Percentiles rank a stretch among this genome's conserved stretches.
phyloP scores from a whole-genome alignment of 352 stramenopile genomes.

The Pythium monospermum region DNA sequence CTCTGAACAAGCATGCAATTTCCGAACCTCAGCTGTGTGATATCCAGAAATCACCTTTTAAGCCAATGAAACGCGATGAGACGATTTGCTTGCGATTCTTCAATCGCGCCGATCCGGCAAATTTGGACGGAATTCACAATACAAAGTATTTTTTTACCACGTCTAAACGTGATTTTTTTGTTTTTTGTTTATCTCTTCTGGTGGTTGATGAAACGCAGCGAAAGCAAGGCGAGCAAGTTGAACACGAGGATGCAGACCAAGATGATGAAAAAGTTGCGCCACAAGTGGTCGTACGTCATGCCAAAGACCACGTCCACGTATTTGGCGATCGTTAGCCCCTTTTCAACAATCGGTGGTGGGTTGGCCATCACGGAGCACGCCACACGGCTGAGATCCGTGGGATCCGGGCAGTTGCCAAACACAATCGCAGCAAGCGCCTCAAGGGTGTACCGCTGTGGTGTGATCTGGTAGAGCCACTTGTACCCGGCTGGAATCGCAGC shows the following conservation, averaged over 20 bases:
- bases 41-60: too few relatives aligned
- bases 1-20: too few relatives aligned
- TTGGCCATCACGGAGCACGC: slow-evolving; percentile 4
- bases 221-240: slow-evolving; percentile 7
- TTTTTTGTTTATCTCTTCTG: slow-evolving; percentile 7
- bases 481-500: slow-evolving; percentile 19
- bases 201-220: slow-evolving; percentile 24
- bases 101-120: too few relatives aligned
- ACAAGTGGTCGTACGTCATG: slow-evolving; percentile 11
- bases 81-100: too few relatives aligned
- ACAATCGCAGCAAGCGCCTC: slow-evolving; percentile 22
- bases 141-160: too few relatives aligned
- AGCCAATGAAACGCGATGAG: too few relatives aligned
- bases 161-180: neutral
- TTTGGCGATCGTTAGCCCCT: slow-evolving; percentile 26
- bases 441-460: slow-evolving; percentile 23
- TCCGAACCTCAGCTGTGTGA: too few relatives aligned
- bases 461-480: slow-evolving; percentile 29
- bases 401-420: slow-evolving; percentile 24
- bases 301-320: slow-evolving; percentile 28
- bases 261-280: slow-evolving; percentile 17
- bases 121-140: too few relatives aligned
- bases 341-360: slow-evolving; percentile 5
- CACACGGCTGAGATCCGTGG: slow-evolving; percentile 5
- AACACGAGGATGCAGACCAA: slow-evolving; percentile 5